These are phyloP conservation scores for Apiospora phragmitis DNA, from an alignment of 2,329 filamentous ascomycete genomes.

Conservation along the genomic window DNA sequence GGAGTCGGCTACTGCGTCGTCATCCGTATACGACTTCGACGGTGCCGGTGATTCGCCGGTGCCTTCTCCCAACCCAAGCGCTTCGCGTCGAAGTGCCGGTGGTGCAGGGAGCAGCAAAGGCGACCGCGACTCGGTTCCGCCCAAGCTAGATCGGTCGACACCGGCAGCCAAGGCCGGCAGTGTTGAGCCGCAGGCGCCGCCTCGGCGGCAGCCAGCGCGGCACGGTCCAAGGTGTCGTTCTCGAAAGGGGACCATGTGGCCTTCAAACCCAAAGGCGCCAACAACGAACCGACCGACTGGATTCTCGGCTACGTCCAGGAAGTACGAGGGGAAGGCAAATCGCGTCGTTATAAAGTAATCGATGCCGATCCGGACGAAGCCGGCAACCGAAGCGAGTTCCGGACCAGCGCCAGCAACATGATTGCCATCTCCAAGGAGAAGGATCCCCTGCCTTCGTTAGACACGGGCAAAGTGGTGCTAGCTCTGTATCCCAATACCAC, in stretches of 20 bases:
- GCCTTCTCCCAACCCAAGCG: conserved; percentile 38
- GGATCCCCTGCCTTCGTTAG: conserved; percentile 58
- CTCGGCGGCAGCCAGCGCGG: conserved; percentile 30
- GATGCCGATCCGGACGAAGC: conserved; percentile 75
- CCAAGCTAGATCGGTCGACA: conserved; percentile 48
- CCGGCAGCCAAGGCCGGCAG: conserved; percentile 39
- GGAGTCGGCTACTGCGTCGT: conserved; percentile 26
- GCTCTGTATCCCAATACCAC: conserved; percentile 82
- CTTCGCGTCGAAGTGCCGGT: conserved; percentile 35
- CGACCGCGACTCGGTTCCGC: conserved; percentile 54
- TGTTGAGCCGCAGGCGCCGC: conserved; percentile 49
- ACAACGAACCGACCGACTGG: conserved; percentile 58
- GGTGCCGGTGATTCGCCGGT: conserved; percentile 43
- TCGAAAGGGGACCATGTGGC: conserved; percentile 65
- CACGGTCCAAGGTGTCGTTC: conserved; percentile 56
- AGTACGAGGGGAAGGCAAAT: conserved; percentile 75
- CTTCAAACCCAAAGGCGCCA: conserved; percentile 60
- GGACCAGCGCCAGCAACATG: conserved; percentile 72
- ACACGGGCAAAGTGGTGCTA: conserved; percentile 70
- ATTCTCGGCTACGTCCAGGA: conserved; percentile 78
- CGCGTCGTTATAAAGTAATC: conserved; percentile 75
- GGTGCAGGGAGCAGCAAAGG: conserved; percentile 32
- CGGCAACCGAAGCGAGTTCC: conserved; percentile 67
- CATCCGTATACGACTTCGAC: conserved; percentile 45
- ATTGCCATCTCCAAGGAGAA: conserved; percentile 69